Conservation (phyloP, 805 yeast species). For the Wickerhamiella domercqiae region DNA sequence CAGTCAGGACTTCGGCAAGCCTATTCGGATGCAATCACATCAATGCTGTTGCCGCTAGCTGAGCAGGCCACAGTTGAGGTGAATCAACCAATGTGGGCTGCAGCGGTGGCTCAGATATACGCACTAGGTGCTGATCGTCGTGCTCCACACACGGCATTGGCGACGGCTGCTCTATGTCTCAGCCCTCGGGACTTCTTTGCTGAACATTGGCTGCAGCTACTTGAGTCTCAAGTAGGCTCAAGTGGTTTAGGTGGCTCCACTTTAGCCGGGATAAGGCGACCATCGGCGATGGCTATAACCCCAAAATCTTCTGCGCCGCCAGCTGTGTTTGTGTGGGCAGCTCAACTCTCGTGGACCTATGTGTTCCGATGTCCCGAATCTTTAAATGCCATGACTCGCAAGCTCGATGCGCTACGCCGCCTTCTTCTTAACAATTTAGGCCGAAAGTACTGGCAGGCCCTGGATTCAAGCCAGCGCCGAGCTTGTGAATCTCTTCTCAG, state of each 20-base stretch:
- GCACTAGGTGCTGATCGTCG: constrained; percentile 6
- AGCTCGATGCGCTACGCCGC: constrained; percentile 49
- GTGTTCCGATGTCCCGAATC: constrained; percentile 78
- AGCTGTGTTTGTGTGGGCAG: constrained; percentile 40
- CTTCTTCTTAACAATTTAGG: constrained; percentile 33
- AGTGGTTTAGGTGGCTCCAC: too few species aligned
- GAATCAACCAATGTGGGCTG: constrained; percentile 90
- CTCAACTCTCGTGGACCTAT: constrained; percentile 81
- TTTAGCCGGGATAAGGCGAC: too few species aligned
- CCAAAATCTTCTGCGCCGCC: not conserved
- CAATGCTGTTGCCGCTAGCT: constrained; percentile 65
- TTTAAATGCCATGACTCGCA: constrained; percentile 69
- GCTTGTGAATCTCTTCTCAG: constrained; percentile 63
- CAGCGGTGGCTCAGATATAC: constrained; percentile 53
- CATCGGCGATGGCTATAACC: not conserved
- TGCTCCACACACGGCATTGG: constrained; percentile 27
- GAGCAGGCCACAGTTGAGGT: constrained; percentile 83
- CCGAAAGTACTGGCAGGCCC: constrained; percentile 53
- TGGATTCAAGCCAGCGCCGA: constrained; percentile 33
- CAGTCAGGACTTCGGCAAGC: constrained; percentile 55
- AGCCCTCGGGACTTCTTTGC: constrained; percentile 65
- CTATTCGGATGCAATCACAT: constrained; percentile 71
- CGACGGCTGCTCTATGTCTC: constrained; percentile 63
- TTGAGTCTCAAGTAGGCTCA: constrained; percentile 38
- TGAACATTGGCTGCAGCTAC: constrained; percentile 50